Percentiles rank a stretch among this genome's conserved stretches.
phyloP scores from a whole-genome alignment of 192 early-diverging fungal species.

The Fimicolochytrium jonesii region DNA sequence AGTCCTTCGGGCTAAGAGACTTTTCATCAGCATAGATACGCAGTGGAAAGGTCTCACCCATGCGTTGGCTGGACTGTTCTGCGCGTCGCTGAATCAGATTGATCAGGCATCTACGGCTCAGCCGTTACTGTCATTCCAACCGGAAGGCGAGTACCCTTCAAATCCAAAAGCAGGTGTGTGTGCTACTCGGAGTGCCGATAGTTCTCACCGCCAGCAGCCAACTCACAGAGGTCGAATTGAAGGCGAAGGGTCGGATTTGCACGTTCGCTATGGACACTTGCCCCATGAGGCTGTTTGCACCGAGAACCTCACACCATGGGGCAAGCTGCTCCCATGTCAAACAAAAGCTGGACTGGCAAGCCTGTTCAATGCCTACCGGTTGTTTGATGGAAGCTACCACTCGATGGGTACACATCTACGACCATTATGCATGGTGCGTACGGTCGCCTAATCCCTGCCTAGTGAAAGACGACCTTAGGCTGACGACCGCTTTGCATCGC shows the following conservation, averaged over 20 bases:
- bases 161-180: background rate
- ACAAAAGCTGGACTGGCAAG: slow-evolving; percentile 81
- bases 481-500: background rate
- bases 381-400: slow-evolving; percentile 89
- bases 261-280: slow-evolving; percentile 71
- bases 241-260: background rate
- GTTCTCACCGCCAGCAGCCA: background rate
- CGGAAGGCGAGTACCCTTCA: slow-evolving; percentile 16
- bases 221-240: background rate
- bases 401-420: slow-evolving; percentile 77
- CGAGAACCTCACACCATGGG: slow-evolving; percentile 97
- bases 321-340: slow-evolving; percentile 93
- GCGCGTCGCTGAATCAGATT: slow-evolving; percentile 94
- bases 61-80: slow-evolving; percentile 89
- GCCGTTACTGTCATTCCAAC: slow-evolving; percentile 48
- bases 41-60: slow-evolving; percentile 87
- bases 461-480: too few relatives aligned
- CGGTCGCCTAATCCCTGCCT: background rate
- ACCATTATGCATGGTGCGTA: slow-evolving; percentile 39
- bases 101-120: slow-evolving; percentile 67
- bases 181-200: background rate
- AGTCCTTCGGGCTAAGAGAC: too few relatives aligned
- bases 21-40: slow-evolving; percentile 59
- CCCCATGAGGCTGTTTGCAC: slow-evolving; percentile 95
- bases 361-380: slow-evolving; percentile 83